These are phyloP conservation scores for Carex littledalei DNA, from an alignment of 176 grass and related monocot genomes.

Conservation along the genomic window DNA sequence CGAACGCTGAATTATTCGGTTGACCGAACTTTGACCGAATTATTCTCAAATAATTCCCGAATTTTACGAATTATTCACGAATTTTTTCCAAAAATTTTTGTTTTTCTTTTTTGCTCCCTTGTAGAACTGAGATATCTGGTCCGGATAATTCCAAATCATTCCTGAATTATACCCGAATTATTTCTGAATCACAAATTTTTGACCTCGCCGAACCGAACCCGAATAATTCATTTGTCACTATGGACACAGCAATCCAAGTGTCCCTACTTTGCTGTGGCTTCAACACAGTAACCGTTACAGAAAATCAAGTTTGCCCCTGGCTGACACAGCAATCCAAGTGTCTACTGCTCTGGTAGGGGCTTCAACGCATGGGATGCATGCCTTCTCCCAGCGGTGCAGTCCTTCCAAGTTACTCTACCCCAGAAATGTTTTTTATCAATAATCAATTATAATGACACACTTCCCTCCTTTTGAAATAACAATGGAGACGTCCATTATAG, in stretches of 20 bases:
- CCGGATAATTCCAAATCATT: no score
- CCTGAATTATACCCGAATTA: no score
- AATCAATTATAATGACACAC: background rate
- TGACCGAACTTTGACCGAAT: no score
- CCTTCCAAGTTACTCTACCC: slow-evolving; percentile 9
- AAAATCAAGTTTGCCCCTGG: background rate
- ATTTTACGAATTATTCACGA: no score
- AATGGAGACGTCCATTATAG: background rate
- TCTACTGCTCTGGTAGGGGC: background rate
- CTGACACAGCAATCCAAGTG: slow-evolving; percentile 9
- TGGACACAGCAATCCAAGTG: background rate
- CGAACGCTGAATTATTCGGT: no score
- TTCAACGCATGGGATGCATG: background rate
- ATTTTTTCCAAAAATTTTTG: no score
- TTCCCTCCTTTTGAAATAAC: background rate
- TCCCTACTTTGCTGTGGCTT: background rate
- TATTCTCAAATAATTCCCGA: no score
- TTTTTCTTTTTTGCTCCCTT: no score
- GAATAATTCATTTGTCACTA: no score
- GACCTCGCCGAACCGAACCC: no score
- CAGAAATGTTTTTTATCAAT: background rate
- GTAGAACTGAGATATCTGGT: no score
- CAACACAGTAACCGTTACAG: background rate
- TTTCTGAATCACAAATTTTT: no score
- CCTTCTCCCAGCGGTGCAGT: background rate